Percentiles rank a stretch among this genome's conserved stretches.
These are phyloP conservation scores for Hypoxylon sp. DNA, from an alignment of 2,329 filamentous ascomycete species.

Conservation along the genomic window DNA sequence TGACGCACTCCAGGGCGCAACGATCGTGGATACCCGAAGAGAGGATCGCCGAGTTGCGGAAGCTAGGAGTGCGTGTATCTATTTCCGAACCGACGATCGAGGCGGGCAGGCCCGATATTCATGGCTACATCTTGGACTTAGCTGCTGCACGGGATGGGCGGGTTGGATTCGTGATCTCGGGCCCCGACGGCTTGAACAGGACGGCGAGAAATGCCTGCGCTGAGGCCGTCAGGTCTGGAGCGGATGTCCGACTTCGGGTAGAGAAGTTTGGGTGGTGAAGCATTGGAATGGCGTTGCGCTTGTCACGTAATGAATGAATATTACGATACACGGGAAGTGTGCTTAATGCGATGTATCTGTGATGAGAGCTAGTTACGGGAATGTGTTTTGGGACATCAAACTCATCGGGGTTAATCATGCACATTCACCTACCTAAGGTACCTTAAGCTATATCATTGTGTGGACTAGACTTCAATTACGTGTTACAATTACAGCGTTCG, in stretches of 20 bases:
- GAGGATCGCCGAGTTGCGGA: conserved; percentile 61
- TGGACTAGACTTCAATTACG: not conserved
- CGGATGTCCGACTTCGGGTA: conserved; percentile 64
- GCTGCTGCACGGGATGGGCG: conserved; percentile 43
- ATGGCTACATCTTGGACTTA: conserved; percentile 56
- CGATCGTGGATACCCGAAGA: conserved; percentile 64
- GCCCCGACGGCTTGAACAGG: conserved; percentile 71
- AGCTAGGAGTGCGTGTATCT: conserved; percentile 63
- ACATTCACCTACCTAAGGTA: not conserved
- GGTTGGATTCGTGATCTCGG: conserved; percentile 62
- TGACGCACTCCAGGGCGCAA: conserved; percentile 66
- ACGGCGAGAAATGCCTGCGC: conserved; percentile 70
- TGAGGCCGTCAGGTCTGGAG: conserved; percentile 59
- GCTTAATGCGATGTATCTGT: not conserved
- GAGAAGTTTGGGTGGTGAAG: conserved; percentile 76
- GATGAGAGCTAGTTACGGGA: not conserved
- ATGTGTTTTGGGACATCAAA: not conserved
- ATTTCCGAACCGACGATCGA: conserved; percentile 66
- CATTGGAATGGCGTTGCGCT: conserved; percentile 5
- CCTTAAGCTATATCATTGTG: too few relatives aligned
- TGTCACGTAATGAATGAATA: conserved; percentile 3
- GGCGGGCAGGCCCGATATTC: conserved; percentile 65
- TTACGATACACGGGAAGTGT: conserved; percentile 7
- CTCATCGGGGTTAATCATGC: not conserved
- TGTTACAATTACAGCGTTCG: not conserved